Evolutionary conservation across 75 land plant species (phyloP).

Genomic region (Chamaecyparis obtusa): DNA sequence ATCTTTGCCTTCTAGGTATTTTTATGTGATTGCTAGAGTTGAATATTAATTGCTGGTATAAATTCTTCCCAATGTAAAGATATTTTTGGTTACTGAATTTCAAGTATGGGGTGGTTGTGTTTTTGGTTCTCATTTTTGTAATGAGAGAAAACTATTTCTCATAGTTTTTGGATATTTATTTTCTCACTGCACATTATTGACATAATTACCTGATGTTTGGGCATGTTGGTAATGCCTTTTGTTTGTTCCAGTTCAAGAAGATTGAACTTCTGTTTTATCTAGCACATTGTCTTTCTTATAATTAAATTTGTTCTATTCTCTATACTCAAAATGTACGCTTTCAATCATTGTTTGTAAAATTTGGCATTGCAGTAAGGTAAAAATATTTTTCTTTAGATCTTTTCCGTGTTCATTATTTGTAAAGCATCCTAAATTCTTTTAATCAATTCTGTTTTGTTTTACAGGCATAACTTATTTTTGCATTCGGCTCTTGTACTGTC

Average conservation of each 20-base stretch:
- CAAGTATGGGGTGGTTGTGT: background rate
- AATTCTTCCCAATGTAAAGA: background rate
- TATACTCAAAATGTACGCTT: background rate
- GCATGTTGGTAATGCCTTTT: background rate
- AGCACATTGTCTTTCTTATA: background rate
- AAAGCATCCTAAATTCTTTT: background rate
- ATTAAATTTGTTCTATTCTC: background rate
- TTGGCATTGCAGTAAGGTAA: background rate
- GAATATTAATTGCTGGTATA: background rate
- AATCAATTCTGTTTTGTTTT: slow-evolving; percentile 4
- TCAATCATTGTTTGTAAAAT: background rate
- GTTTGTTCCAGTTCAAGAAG: background rate
- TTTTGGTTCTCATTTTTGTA: background rate
- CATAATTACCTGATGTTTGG: background rate
- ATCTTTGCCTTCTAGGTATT: background rate
- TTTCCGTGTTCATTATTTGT: background rate
- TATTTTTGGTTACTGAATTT: background rate
- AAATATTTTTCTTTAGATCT: background rate
- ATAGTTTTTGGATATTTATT: background rate
- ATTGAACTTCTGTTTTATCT: background rate
- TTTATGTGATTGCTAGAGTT: background rate
- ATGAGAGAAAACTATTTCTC: no score
- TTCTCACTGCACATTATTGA: background rate
- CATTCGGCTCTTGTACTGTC: slow-evolving; percentile 52
- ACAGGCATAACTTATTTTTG: slow-evolving; percentile 40